Evolutionary conservation across 2,329 filamentous ascomycete genomes (phyloP).

Genomic region (Clarireedia sp.): DNA sequence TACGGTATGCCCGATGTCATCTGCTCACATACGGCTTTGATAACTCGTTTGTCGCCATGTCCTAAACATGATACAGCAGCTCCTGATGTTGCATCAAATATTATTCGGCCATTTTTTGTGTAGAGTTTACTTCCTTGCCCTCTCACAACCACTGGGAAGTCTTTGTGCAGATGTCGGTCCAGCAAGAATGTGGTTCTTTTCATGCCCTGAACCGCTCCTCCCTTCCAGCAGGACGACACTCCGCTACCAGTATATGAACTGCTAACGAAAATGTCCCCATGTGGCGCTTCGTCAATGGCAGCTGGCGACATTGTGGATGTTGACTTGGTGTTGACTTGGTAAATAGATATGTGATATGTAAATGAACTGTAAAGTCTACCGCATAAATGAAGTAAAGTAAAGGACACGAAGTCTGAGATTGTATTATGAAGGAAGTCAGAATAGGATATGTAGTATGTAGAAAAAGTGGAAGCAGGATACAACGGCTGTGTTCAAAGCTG

Average conservation of each 20-base stretch:
- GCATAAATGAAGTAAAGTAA: neutral
- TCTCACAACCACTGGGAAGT: constrained; percentile 22
- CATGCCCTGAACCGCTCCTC: constrained; percentile 7
- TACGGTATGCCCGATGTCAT: constrained; percentile 49
- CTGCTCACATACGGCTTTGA: constrained; percentile 51
- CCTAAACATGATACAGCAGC: constrained; percentile 67
- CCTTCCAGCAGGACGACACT: neutral
- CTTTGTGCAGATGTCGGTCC: constrained; percentile 25
- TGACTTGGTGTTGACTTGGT: neutral
- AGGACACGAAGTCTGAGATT: neutral
- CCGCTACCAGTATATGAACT: neutral
- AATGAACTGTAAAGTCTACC: neutral
- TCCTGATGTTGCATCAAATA: constrained; percentile 68
- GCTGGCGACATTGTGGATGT: constrained; percentile 5
- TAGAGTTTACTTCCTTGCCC: constrained; percentile 25
- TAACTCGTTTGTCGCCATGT: constrained; percentile 54
- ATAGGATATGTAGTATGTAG: neutral
- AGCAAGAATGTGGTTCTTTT: constrained; percentile 20
- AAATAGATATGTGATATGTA: neutral
- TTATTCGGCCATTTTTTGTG: constrained; percentile 39
- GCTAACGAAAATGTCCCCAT: neutral
- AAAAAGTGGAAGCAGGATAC: neutral
- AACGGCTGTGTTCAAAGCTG: neutral
- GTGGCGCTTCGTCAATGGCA: constrained; percentile 3
- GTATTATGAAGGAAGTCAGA: neutral